A percentile compares a stretch with the other conserved stretches of the same genome.
Evolutionary conservation across 805 yeast species (phyloP).

Genomic region (Barnettozyma vustinii): DNA sequence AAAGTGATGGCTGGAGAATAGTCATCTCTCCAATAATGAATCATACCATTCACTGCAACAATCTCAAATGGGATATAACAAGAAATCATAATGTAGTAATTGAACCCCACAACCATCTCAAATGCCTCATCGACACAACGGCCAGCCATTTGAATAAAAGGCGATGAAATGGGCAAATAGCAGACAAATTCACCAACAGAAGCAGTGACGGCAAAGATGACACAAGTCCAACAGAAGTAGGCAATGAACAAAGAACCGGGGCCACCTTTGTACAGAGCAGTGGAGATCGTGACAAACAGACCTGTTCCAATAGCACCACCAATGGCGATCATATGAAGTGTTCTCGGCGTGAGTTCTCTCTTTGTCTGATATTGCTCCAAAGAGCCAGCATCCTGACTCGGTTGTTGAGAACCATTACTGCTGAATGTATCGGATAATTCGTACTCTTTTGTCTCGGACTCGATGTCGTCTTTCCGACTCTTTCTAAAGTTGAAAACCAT

Average conservation of each 20-base stretch:
- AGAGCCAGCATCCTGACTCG: conserved; percentile 10
- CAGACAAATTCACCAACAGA: conserved; percentile 72
- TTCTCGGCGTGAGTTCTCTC: conserved; percentile 9
- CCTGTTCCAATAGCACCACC: conserved; percentile 53
- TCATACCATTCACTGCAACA: conserved; percentile 66
- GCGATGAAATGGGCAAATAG: conserved; percentile 66
- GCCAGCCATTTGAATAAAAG: conserved; percentile 68
- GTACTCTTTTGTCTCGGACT: conserved; percentile 5
- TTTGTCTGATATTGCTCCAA: conserved; percentile 7
- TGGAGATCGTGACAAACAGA: conserved; percentile 43
- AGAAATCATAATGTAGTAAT: conserved; percentile 65
- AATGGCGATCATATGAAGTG: conserved; percentile 10
- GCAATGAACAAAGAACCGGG: conserved; percentile 59
- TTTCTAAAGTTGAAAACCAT: background rate
- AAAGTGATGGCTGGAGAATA: conserved; percentile 66
- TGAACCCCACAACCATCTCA: conserved; percentile 69
- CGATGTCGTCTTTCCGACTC: background rate
- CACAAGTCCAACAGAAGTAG: conserved; percentile 58
- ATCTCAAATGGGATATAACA: conserved; percentile 76
- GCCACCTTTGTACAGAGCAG: conserved; percentile 61
- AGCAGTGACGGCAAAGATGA: conserved; percentile 58
- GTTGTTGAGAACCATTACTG: background rate
- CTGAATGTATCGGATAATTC: conserved; percentile 3
- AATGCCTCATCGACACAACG: conserved; percentile 68
- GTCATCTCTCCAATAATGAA: conserved; percentile 74